phyloP scores from a whole-genome alignment of 2,329 filamentous ascomycete species.

The Massarina eburnea region DNA sequence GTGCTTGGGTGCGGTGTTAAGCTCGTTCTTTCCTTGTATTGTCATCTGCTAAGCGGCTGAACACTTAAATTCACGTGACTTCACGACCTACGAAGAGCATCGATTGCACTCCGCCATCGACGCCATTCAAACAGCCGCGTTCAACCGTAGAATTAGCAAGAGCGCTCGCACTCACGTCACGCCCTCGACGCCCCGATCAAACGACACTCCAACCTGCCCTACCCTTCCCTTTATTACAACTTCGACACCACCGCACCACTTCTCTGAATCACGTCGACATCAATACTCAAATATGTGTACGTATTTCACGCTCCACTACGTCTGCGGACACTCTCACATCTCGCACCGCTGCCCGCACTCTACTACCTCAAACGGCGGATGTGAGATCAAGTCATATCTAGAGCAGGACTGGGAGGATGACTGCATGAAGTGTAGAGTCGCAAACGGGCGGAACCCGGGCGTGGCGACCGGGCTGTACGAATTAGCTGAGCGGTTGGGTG shows the following conservation, averaged over 20 bases:
- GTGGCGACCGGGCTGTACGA: too few species aligned
- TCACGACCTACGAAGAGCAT: too few species aligned
- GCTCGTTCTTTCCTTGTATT: too few species aligned
- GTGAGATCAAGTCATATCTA: not conserved
- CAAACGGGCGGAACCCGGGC: too few species aligned
- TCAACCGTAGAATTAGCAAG: not conserved
- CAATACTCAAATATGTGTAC: slow-evolving; percentile 11
- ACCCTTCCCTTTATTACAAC: not conserved
- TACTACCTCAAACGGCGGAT: not conserved
- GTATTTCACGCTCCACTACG: slow-evolving; percentile 10
- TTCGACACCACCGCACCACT: not conserved
- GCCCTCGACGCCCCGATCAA: not conserved
- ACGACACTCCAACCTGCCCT: too few species aligned
- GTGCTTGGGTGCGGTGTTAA: too few species aligned
- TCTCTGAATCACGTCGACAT: not conserved
- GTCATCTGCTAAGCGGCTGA: too few species aligned
- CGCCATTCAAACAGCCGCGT: not conserved
- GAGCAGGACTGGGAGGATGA: not conserved
- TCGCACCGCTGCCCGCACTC: slow-evolving; percentile 10
- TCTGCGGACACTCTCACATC: slow-evolving; percentile 5
- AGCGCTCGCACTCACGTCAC: not conserved
- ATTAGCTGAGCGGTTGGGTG: too few species aligned
- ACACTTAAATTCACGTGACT: too few species aligned
- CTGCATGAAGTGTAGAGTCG: not conserved
- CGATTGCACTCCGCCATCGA: not conserved